Base-by-base conservation (phyloP, 225 moss, liverwort and hornwort genomes). In the Physcomitrium patens region DNA sequence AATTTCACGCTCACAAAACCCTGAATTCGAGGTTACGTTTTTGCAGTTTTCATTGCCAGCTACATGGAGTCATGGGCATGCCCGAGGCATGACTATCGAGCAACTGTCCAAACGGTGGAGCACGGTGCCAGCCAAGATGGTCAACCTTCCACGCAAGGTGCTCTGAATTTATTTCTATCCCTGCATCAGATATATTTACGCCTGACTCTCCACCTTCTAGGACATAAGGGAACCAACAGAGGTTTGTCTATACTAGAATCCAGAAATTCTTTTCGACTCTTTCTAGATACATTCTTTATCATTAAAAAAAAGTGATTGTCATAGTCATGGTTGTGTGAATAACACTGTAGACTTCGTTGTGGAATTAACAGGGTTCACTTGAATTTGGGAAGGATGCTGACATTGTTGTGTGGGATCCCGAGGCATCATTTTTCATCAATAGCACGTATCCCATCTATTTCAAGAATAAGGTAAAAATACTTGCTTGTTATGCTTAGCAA, bases 331-430 rank as follows among this genome's bases (percentile, higher is more conserved):
- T 7, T 28, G 44, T 11, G 47, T 53, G 17, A 1, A 37, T 81
- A 67, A 53, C 23, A 37, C 7, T 37, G 31, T 37, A 23, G 19
- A 41, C 42, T 72, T 52, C 12, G 54, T 72, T 71, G 50, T 79
- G 60, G 59, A 72, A 43, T 67, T 69, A 69, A 31, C 73, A 97
- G 97, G 97, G 97, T 18, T 78, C 97, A 13, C 85, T 97, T 26
- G 88, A 90, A 55, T 91, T 81, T 72, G 94, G 94, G 41, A 97
- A 93, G 80, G 97, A 97, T 78, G 97, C 97, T 66, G 97, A 97
- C 60, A 78, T 97, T 55, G 97, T 97, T 24, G 76, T 97, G 15
- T 97, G 97, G 97, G 94, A 97, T 83, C 91, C 97, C 22, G 93
- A 97, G 79, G 81, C 91, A 54, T 93, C 94, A 0, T 91, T 89